A percentile compares a stretch with the other conserved stretches of the same genome.
phyloP scores from a whole-genome alignment of 495 filamentous ascomycete species.

The Tetracladium setigerum region DNA sequence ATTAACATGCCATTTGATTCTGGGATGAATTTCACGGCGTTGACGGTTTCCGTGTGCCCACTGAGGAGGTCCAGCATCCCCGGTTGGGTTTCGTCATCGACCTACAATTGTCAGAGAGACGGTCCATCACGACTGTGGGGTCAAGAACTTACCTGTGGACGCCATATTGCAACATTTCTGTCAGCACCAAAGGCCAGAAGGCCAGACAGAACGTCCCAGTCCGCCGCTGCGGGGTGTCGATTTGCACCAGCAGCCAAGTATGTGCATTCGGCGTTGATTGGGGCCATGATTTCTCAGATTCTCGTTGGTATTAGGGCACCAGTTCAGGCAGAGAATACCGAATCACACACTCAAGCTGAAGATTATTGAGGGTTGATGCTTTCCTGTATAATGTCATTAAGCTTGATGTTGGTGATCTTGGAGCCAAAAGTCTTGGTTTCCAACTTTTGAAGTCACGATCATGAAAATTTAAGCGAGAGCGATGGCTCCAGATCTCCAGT shows the following conservation, averaged over 20 bases:
- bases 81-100: conserved; percentile 3
- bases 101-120: conserved; percentile 7
- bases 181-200: conserved; percentile 88
- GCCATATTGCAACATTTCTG: conserved; percentile 83
- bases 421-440: too few relatives aligned
- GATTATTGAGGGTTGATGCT: too few relatives aligned
- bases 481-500: too few relatives aligned
- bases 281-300: conserved; percentile 7
- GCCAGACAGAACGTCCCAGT: conserved; percentile 60
- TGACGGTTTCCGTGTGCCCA: conserved; percentile 77
- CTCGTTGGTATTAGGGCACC: too few relatives aligned
- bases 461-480: too few relatives aligned
- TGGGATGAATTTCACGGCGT: conserved; percentile 71
- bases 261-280: conserved; percentile 16
- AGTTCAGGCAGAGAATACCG: too few relatives aligned
- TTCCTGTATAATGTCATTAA: too few relatives aligned
- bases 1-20: conserved; percentile 46
- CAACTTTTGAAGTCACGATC: too few relatives aligned
- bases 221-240: conserved; percentile 78
- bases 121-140: conserved; percentile 8
- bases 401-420: too few relatives aligned
- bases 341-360: too few relatives aligned
- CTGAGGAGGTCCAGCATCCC: conserved; percentile 66
- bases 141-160: conserved; percentile 56
- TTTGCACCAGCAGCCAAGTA: conserved; percentile 87